phyloP scores from a whole-genome alignment of 1,284 basidiomycete species.

The Puccinia horiana region DNA sequence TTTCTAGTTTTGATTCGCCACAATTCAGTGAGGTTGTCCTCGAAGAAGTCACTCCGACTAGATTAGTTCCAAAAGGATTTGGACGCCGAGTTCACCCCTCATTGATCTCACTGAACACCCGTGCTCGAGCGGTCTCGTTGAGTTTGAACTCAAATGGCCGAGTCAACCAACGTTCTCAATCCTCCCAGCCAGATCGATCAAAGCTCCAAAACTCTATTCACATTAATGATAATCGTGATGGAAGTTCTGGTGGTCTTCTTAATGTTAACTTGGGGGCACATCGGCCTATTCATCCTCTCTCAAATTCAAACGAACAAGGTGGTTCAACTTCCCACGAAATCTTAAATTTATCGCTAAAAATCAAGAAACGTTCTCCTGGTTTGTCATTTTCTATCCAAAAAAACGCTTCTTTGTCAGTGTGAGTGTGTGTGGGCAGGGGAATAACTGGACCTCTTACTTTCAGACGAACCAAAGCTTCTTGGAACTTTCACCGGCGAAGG shows the following conservation, averaged over 20 bases:
- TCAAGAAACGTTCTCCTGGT: not conserved
- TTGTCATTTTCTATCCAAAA: not conserved
- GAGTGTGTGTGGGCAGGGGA: too few relatives aligned
- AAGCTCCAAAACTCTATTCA: slow-evolving; percentile 8
- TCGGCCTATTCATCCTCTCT: not conserved
- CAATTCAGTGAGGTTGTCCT: not conserved
- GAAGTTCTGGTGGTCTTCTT: not conserved
- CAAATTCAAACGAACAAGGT: not conserved
- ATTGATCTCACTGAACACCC: not conserved
- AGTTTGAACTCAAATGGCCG: slow-evolving; percentile 17
- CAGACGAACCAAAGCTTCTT: not conserved
- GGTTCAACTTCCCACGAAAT: not conserved
- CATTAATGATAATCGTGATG: not conserved
- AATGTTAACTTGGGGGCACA: slow-evolving; percentile 5
- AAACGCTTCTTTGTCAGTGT: not conserved
- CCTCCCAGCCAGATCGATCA: not conserved
- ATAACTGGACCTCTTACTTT: too few relatives aligned
- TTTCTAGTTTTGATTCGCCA: slow-evolving; percentile 7
- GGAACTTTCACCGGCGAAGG: not conserved
- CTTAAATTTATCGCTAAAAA: not conserved
- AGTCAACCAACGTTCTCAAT: not conserved
- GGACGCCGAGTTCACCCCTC: not conserved
- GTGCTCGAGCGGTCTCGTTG: not conserved
- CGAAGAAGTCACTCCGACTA: not conserved
- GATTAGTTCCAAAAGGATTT: slow-evolving; percentile 14